Percentiles rank a stretch among this genome's conserved stretches.
Conservation (phyloP, 2,329 filamentous ascomycete genomes). For the Hypoxylon sp. region DNA sequence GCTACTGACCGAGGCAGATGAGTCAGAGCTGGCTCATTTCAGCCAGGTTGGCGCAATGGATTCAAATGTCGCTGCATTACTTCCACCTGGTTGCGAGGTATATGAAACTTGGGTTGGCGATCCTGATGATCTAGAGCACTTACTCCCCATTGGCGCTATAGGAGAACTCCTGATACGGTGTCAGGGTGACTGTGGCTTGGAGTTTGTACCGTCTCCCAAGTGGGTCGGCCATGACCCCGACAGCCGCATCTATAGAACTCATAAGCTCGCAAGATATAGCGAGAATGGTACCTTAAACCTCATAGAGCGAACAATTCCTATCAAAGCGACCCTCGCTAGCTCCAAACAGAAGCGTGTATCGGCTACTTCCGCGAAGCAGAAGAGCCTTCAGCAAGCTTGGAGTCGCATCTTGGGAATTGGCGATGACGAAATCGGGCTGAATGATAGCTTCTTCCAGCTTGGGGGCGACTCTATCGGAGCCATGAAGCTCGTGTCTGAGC, state of each 20-base stretch:
- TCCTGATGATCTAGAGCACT: conserved; percentile 49
- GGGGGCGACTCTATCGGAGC: conserved; percentile 71
- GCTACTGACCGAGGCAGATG: conserved; percentile 52
- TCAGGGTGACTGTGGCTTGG: conserved; percentile 43
- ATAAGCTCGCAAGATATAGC: conserved; percentile 56
- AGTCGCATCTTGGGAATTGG: conserved; percentile 58
- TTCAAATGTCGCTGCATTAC: conserved; percentile 36
- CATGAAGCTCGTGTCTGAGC: conserved; percentile 70
- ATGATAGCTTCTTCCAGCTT: conserved; percentile 70
- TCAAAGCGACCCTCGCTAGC: conserved; percentile 20
- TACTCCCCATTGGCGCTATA: conserved; percentile 56
- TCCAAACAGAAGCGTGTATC: conserved; percentile 51
- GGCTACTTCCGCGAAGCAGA: conserved; percentile 57
- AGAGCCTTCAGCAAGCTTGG: conserved; percentile 61
- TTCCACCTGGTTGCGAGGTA: conserved; percentile 42
- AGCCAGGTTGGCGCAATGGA: conserved; percentile 43
- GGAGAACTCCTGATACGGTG: conserved; percentile 60
- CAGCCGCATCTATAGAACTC: conserved; percentile 55
- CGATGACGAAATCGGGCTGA: conserved; percentile 61
- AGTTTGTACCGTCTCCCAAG: conserved; percentile 44
- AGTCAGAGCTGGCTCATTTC: conserved; percentile 49
- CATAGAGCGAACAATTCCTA: conserved; percentile 43
- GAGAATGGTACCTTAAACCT: conserved; percentile 48
- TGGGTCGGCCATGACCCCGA: conserved; percentile 47
- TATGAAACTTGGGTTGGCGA: conserved; percentile 57